A percentile compares a stretch with the other conserved stretches of the same genome.
Conservation (phyloP, 495 filamentous ascomycete genomes). For the Viridothelium virens region DNA sequence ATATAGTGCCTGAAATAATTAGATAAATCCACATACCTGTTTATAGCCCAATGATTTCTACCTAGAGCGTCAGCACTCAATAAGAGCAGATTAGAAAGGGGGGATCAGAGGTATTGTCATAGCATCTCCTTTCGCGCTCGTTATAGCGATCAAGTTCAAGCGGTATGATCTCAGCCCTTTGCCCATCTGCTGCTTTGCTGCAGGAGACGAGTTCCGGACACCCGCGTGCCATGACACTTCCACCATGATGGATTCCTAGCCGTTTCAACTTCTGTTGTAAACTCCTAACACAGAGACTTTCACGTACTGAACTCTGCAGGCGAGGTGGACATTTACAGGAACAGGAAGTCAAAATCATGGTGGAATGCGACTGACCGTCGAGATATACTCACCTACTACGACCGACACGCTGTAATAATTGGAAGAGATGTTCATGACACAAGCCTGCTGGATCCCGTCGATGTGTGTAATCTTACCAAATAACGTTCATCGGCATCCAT, state of each 20-base stretch:
- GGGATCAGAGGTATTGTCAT: slow-evolving; percentile 27
- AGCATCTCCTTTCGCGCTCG: slow-evolving; percentile 32
- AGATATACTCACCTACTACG: slow-evolving; percentile 8
- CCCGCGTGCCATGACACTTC: slow-evolving; percentile 30
- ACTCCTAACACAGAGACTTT: not conserved
- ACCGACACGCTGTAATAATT: not conserved
- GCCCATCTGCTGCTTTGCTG: slow-evolving; percentile 13
- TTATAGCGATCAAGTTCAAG: slow-evolving; percentile 32
- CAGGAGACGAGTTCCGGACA: slow-evolving; percentile 21
- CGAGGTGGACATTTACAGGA: not conserved
- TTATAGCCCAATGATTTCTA: slow-evolving; percentile 29
- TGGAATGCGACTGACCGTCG: slow-evolving; percentile 10
- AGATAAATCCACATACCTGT: slow-evolving; percentile 21
- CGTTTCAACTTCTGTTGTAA: not conserved
- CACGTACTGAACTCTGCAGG: slow-evolving; percentile 9
- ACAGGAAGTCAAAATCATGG: not conserved
- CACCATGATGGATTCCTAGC: slow-evolving; percentile 15
- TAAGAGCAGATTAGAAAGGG: not conserved
- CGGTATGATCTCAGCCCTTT: slow-evolving; percentile 31
- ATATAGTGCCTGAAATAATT: not conserved
- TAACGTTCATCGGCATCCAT: slow-evolving; percentile 29
- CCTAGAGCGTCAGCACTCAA: slow-evolving; percentile 16
- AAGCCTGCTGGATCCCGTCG: not conserved
- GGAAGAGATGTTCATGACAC: slow-evolving; percentile 4
- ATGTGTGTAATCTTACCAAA: slow-evolving; percentile 24